Evolutionary conservation across 1,139 yeast species (phyloP).

Genomic region (Blastobotrys apis): DNA sequence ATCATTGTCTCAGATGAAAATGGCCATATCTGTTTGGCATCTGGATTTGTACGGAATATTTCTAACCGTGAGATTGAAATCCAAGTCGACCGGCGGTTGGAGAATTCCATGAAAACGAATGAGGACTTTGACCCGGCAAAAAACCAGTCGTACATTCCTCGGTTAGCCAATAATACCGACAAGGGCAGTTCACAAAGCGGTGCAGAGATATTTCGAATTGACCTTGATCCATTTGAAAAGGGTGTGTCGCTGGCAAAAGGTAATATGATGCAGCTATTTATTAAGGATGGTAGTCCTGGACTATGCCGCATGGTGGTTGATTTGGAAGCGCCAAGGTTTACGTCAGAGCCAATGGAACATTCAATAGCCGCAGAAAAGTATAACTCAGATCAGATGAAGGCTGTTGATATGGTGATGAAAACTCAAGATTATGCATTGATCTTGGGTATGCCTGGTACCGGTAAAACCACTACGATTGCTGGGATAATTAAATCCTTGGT

Average conservation of each 20-base stretch:
- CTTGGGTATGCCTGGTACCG: slow-evolving; percentile 98
- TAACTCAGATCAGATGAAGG: slow-evolving; percentile 66
- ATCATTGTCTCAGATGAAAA: slow-evolving; percentile 73
- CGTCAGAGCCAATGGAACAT: slow-evolving; percentile 2
- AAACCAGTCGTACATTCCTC: slow-evolving; percentile 8
- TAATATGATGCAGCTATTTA: slow-evolving; percentile 66
- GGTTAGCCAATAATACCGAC: neutral
- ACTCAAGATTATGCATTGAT: slow-evolving; percentile 75
- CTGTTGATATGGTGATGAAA: slow-evolving; percentile 59
- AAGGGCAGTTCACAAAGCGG: neutral
- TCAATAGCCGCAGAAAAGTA: slow-evolving; percentile 29
- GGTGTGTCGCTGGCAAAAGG: slow-evolving; percentile 75
- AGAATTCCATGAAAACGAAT: slow-evolving; percentile 17
- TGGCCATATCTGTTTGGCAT: slow-evolving; percentile 72
- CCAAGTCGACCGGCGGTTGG: slow-evolving; percentile 49
- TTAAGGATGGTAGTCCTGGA: slow-evolving; percentile 45
- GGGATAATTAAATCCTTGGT: slow-evolving; percentile 62
- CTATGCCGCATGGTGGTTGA: slow-evolving; percentile 60
- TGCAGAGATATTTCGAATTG: slow-evolving; percentile 51
- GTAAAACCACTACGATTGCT: slow-evolving; percentile 90
- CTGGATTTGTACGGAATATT: slow-evolving; percentile 52
- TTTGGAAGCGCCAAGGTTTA: slow-evolving; percentile 45
- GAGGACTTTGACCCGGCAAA: slow-evolving; percentile 2
- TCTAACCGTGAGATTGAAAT: slow-evolving; percentile 39
- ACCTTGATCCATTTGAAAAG: slow-evolving; percentile 71